Conservation (phyloP, 805 yeast species). For the Saturnispora kantuleensis region DNA sequence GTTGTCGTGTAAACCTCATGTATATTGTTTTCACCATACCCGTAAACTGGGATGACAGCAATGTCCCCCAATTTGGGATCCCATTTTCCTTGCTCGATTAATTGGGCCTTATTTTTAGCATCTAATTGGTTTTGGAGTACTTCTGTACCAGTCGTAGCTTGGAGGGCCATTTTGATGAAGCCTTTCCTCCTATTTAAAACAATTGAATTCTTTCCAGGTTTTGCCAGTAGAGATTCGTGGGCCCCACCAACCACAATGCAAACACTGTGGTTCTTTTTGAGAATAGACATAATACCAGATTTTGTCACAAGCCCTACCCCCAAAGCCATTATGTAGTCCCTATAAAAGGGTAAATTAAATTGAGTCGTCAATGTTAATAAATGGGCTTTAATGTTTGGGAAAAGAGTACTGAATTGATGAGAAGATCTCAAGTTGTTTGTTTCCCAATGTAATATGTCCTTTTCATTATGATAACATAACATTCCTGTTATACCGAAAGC, state of each 20-base stretch:
- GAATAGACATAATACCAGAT: conserved; percentile 54
- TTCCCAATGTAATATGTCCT: conserved; percentile 2
- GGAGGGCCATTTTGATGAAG: conserved; percentile 77
- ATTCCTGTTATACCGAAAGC: conserved; percentile 58
- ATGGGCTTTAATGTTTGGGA: conserved; percentile 79
- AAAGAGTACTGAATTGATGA: conserved; percentile 37
- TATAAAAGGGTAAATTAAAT: conserved; percentile 71
- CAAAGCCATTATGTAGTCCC: conserved; percentile 73
- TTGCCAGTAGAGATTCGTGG: conserved; percentile 68
- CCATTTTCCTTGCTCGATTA: conserved; percentile 10
- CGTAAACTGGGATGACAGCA: conserved; percentile 75
- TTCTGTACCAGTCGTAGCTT: conserved; percentile 26
- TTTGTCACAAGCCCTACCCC: conserved; percentile 83
- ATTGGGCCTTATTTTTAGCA: not conserved
- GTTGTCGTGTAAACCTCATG: conserved; percentile 33
- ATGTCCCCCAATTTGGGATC: conserved; percentile 43
- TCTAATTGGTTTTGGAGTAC: not conserved
- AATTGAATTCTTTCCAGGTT: conserved; percentile 53
- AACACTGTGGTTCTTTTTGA: conserved; percentile 60
- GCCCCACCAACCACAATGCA: conserved; percentile 96
- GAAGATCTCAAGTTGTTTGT: conserved; percentile 5
- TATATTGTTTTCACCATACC: conserved; percentile 78
- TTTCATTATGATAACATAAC: conserved; percentile 1
- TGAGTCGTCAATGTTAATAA: conserved; percentile 76
- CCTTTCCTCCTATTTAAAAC: conserved; percentile 77